These are phyloP conservation scores for Claviceps sp. DNA, from an alignment of 2,329 filamentous ascomycete genomes.

Conservation along the genomic window DNA sequence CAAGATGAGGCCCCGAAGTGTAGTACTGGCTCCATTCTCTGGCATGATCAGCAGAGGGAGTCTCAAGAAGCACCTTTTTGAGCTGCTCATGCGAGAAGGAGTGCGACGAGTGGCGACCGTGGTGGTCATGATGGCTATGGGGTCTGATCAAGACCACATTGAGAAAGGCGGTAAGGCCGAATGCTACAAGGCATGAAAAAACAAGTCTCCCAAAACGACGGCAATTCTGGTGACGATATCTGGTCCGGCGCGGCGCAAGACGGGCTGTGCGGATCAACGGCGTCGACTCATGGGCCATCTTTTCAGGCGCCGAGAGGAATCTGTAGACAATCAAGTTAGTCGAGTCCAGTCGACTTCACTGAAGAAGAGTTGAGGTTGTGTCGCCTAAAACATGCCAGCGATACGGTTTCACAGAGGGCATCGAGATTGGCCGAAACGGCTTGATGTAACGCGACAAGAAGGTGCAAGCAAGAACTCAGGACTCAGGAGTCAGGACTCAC, in stretches of 20 bases:
- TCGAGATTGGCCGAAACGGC: not conserved
- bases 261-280: slow-evolving; percentile 53
- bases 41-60: slow-evolving; percentile 41
- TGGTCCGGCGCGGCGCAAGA: slow-evolving; percentile 35
- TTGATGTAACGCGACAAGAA: not conserved
- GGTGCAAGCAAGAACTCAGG: not conserved
- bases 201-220: slow-evolving; percentile 55
- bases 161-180: slow-evolving; percentile 35
- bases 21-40: slow-evolving; percentile 70
- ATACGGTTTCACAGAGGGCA: not conserved
- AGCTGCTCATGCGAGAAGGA: slow-evolving; percentile 33
- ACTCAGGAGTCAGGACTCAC: not conserved
- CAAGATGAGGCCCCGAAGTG: slow-evolving; percentile 61
- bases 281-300: slow-evolving; percentile 41
- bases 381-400: not conserved
- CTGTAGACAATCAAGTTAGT: slow-evolving; percentile 4
- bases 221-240: slow-evolving; percentile 46
- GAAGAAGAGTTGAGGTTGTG: not conserved
- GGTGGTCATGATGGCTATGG: slow-evolving; percentile 19
- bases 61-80: slow-evolving; percentile 42
- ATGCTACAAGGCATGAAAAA: slow-evolving; percentile 39
- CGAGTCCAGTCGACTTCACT: not conserved
- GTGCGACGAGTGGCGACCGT: slow-evolving; percentile 15
- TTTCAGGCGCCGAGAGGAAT: slow-evolving; percentile 11
- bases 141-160: slow-evolving; percentile 29